Evolutionary conservation across 345 rosid genomes (phyloP).

Genomic region (Linum lewisii): DNA sequence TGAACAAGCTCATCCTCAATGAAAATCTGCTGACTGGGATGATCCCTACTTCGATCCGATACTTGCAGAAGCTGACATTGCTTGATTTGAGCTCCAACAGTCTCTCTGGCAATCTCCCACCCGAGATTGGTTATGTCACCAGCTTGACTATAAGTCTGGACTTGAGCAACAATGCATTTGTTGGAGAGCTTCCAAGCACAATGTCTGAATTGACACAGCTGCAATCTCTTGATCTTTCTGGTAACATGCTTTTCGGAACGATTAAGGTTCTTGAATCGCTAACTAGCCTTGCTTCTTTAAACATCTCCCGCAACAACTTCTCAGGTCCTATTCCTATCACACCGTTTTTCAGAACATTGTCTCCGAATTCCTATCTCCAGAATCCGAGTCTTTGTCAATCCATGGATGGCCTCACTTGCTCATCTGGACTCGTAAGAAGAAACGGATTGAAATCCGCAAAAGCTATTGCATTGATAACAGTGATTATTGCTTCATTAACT

Average conservation of each 20-base stretch:
- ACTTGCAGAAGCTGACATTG: conserved; percentile 66
- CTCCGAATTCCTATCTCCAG: conserved; percentile 50
- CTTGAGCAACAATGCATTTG: conserved; percentile 58
- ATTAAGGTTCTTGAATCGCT: conserved; percentile 69
- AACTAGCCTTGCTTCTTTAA: conserved; percentile 84
- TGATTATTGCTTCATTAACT: conserved; percentile 51
- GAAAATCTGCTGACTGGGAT: conserved; percentile 67
- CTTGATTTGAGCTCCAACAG: conserved; percentile 85
- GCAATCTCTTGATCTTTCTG: conserved; percentile 83
- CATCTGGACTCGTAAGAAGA: conserved; percentile 30
- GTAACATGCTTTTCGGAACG: conserved; percentile 47
- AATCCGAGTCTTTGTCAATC: conserved; percentile 62
- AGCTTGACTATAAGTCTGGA: conserved; percentile 82
- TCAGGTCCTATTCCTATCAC: conserved; percentile 87
- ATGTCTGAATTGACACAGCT: conserved; percentile 67
- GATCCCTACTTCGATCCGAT: conserved; percentile 51
- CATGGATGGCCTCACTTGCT: conserved; percentile 63
- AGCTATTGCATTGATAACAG: conserved; percentile 54
- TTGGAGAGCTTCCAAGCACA: conserved; percentile 58
- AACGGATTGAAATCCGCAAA: conserved; percentile 54
- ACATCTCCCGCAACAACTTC: conserved; percentile 80
- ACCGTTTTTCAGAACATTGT: conserved; percentile 68
- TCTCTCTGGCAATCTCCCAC: conserved; percentile 60
- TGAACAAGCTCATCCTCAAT: conserved; percentile 89
- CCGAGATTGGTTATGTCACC: conserved; percentile 59